Conservation (phyloP, 164 flowering plant species). For the Macadamia tetraphylla region DNA sequence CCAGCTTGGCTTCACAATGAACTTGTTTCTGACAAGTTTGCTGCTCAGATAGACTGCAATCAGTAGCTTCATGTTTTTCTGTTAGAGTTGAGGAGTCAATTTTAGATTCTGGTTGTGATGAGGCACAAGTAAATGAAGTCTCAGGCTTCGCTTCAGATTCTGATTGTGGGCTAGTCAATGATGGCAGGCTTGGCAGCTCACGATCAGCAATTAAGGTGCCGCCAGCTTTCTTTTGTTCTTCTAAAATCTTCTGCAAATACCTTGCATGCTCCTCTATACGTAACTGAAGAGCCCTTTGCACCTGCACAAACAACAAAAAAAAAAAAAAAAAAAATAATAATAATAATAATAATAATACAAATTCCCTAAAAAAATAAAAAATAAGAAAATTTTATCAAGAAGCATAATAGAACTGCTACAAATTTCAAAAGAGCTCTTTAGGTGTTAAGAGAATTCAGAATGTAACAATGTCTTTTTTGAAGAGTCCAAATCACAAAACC, state of each 20-base stretch:
- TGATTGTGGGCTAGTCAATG: conserved; percentile 14
- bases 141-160: conserved; percentile 17
- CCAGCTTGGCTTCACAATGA: conserved; percentile 20
- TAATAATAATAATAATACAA: not conserved
- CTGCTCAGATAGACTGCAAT: conserved; percentile 15
- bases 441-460: not conserved
- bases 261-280: conserved; percentile 65
- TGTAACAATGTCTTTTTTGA: no score
- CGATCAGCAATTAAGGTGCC: conserved; percentile 18
- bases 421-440: not conserved
- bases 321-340: not conserved
- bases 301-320: conserved; percentile 22
- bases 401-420: not conserved
- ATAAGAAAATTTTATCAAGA: no score
- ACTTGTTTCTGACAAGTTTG: conserved; percentile 20
- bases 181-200: conserved; percentile 7
- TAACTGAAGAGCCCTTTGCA: conserved; percentile 51
- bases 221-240: conserved; percentile 52
- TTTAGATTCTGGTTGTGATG: conserved; percentile 24
- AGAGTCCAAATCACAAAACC: no score
- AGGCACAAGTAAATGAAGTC: conserved; percentile 15
- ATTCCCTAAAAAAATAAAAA: no score
- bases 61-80: conserved; percentile 19
- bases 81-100: conserved; percentile 20
- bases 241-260: conserved; percentile 50